Conservation (phyloP, 2,329 filamentous ascomycete genomes). For the Fusarium liriodendri region DNA sequence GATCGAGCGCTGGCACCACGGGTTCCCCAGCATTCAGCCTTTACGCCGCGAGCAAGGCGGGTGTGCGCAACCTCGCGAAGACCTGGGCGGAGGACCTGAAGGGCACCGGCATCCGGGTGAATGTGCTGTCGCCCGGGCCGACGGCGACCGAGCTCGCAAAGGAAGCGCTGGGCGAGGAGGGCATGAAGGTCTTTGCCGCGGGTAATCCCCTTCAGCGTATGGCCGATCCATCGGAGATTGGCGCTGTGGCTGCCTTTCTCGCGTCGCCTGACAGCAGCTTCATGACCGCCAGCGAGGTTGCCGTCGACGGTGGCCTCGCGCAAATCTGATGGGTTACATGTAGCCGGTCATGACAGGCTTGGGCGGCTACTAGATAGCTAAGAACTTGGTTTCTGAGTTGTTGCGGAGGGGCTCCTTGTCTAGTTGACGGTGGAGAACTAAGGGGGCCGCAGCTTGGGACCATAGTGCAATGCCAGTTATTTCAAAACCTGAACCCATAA, state of each 20-base stretch:
- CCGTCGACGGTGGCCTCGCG: not conserved
- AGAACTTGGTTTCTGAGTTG: not conserved
- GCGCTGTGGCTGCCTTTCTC: not conserved
- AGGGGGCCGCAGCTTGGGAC: not conserved
- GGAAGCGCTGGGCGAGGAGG: not conserved
- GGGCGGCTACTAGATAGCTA: not conserved
- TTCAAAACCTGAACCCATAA: too few species aligned
- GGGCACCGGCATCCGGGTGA: not conserved
- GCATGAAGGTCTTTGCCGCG: not conserved
- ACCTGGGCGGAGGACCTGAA: not conserved
- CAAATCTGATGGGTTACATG: not conserved
- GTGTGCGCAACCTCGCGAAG: not conserved
- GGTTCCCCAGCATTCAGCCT: not conserved
- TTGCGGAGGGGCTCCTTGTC: not conserved
- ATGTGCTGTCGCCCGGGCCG: not conserved
- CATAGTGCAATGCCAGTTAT: not conserved
- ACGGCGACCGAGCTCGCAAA: not conserved
- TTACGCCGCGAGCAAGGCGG: not conserved
- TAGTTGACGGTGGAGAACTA: not conserved
- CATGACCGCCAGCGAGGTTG: not conserved
- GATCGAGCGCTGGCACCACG: not conserved
- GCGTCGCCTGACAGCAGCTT: not conserved
- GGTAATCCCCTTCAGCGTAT: not conserved
- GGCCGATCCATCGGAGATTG: not conserved
- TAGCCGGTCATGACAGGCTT: not conserved